Conservation (phyloP, 129 eudicot species). For the Chrysanthemum lavandulifolium region DNA sequence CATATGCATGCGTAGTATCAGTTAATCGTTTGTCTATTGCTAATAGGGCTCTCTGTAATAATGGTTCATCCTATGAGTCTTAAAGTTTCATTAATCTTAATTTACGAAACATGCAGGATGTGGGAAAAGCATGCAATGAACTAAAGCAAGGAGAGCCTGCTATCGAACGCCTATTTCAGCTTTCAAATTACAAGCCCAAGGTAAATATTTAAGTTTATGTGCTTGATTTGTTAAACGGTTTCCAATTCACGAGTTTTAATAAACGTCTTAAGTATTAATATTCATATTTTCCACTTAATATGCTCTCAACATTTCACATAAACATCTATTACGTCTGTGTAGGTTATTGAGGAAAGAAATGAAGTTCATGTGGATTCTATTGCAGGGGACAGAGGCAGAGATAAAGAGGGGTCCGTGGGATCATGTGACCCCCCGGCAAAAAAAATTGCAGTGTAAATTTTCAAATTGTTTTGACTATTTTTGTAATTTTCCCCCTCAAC, state of each 20-base stretch:
- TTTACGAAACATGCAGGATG: slow-evolving; percentile 56
- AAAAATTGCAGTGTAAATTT: too few species aligned
- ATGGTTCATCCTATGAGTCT: slow-evolving; percentile 33
- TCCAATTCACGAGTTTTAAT: not conserved
- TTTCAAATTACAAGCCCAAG: slow-evolving; percentile 61
- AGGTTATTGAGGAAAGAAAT: slow-evolving; percentile 68
- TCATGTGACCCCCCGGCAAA: too few species aligned
- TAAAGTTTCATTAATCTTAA: slow-evolving; percentile 29
- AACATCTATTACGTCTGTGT: slow-evolving; percentile 2
- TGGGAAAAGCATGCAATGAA: slow-evolving; percentile 97
- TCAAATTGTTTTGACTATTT: too few species aligned
- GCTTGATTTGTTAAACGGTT: slow-evolving; percentile 12
- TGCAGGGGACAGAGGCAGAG: slow-evolving; percentile 33
- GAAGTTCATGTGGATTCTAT: slow-evolving; percentile 58
- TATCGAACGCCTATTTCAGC: slow-evolving; percentile 77
- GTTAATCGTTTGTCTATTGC: not conserved
- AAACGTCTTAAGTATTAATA: not conserved
- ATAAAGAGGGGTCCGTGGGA: too few species aligned
- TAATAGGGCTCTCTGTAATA: slow-evolving; percentile 21
- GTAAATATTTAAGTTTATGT: slow-evolving; percentile 34
- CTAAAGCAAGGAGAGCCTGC: slow-evolving; percentile 99
- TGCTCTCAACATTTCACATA: too few species aligned
- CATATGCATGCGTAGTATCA: not conserved
- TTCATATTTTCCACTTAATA: too few species aligned
- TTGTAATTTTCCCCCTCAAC: too few species aligned